Percentiles rank a stretch among this genome's conserved stretches.
Conservation (phyloP, 2,329 filamentous ascomycete genomes). For the Hysterium pulicare region DNA sequence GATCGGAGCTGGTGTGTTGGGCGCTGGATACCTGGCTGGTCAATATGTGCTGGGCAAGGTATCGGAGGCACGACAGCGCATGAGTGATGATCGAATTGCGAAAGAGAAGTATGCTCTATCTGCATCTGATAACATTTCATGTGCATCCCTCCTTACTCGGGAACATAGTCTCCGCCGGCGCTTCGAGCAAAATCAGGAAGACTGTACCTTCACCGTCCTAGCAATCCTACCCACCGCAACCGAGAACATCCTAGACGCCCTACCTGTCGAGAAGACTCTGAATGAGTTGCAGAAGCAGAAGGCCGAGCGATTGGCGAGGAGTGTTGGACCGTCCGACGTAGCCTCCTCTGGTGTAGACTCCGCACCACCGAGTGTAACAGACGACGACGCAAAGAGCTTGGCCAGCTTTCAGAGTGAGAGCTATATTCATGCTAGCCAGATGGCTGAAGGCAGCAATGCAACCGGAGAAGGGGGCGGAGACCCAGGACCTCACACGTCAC, state of each 20-base stretch:
- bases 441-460: constrained; percentile 50
- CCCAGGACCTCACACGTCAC: constrained; percentile 31
- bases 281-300: constrained; percentile 94
- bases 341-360: constrained; percentile 57
- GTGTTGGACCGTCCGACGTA: constrained; percentile 54
- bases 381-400: constrained; percentile 79
- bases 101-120: constrained; percentile 77
- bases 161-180: constrained; percentile 74
- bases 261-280: constrained; percentile 90
- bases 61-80: constrained; percentile 88
- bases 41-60: constrained; percentile 93
- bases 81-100: constrained; percentile 92
- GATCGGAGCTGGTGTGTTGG: constrained; percentile 81
- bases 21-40: constrained; percentile 84
- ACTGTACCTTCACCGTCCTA: constrained; percentile 97
- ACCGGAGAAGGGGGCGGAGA: constrained; percentile 41
- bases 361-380: constrained; percentile 61
- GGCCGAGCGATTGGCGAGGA: constrained; percentile 64
- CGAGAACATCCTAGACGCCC: constrained; percentile 78
- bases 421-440: constrained; percentile 78
- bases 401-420: constrained; percentile 75
- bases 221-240: constrained; percentile 89
- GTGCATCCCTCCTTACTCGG: constrained; percentile 5
- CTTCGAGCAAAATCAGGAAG: constrained; percentile 98
- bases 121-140: constrained; percentile 2